A percentile compares a stretch with the other conserved stretches of the same genome.
Evolutionary conservation across 2,329 filamentous ascomycete species (phyloP).

Genomic region (Teratosphaeria pseudoeucalypti): DNA sequence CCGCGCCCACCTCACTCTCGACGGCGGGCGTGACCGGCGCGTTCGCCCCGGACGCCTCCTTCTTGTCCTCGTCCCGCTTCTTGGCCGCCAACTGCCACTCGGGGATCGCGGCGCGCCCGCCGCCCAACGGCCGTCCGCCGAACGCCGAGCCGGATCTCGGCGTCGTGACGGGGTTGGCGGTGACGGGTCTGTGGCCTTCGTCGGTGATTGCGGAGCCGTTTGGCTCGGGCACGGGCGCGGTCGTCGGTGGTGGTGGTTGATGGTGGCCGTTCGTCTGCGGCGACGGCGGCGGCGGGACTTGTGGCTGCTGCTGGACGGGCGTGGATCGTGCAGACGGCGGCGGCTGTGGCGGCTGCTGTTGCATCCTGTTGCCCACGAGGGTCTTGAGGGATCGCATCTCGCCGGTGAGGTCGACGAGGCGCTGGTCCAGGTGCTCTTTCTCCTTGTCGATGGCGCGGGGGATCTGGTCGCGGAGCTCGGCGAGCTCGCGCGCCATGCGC

Average conservation of each 20-base stretch:
- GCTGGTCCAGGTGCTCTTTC: slow-evolving; percentile 69
- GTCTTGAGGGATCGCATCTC: slow-evolving; percentile 92
- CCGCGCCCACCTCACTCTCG: background rate
- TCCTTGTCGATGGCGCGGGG: slow-evolving; percentile 82
- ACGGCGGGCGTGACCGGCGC: background rate
- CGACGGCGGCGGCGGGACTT: background rate
- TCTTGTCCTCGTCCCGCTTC: slow-evolving; percentile 36
- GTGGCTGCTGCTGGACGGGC: background rate
- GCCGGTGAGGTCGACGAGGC: slow-evolving; percentile 72
- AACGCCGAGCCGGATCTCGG: background rate
- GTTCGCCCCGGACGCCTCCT: slow-evolving; percentile 8
- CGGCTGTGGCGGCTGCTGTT: slow-evolving; percentile 8
- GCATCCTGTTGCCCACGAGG: slow-evolving; percentile 57
- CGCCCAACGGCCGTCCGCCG: slow-evolving; percentile 10
- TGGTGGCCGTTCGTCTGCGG: background rate
- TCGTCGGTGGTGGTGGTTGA: background rate
- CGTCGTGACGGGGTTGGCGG: slow-evolving; percentile 1
- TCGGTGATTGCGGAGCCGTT: slow-evolving; percentile 1
- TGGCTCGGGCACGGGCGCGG: background rate
- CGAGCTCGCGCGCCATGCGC: slow-evolving; percentile 76
- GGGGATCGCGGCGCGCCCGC: slow-evolving; percentile 36
- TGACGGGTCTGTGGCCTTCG: background rate
- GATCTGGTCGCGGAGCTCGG: slow-evolving; percentile 69
- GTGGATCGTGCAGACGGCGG: slow-evolving; percentile 10
- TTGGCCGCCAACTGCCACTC: slow-evolving; percentile 45